Evolutionary conservation across 805 yeast genomes (phyloP).

Genomic region (Teunomyces cretensis): DNA sequence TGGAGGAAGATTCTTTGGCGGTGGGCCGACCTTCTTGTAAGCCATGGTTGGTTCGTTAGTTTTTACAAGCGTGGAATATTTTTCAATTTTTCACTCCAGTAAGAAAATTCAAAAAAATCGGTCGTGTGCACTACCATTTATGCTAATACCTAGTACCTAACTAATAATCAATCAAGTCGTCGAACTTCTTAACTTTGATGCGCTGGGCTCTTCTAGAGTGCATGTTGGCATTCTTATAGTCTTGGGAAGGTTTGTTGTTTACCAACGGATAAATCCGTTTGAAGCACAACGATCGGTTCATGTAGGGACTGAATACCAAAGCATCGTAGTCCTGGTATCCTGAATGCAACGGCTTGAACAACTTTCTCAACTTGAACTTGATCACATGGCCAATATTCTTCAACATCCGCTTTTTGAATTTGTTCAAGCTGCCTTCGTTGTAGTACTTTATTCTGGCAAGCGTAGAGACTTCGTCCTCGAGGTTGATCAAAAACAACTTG

Average conservation of each 20-base stretch:
- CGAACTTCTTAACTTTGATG: slow-evolving; percentile 10
- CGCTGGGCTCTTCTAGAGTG: neutral
- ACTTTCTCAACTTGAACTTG: slow-evolving; percentile 25
- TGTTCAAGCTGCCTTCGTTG: slow-evolving; percentile 24
- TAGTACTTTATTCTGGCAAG: slow-evolving; percentile 36
- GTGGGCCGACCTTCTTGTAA: slow-evolving; percentile 42
- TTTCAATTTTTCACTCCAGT: neutral
- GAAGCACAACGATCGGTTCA: slow-evolving; percentile 18
- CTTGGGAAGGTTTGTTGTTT: slow-evolving; percentile 2
- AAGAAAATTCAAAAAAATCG: neutral
- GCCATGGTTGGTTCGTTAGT: slow-evolving; percentile 30
- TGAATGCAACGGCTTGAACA: slow-evolving; percentile 14
- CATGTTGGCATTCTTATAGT: slow-evolving; percentile 3
- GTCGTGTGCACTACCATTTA: slow-evolving; percentile 7
- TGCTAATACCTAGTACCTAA: neutral
- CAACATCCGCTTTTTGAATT: slow-evolving; percentile 27
- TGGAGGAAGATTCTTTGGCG: slow-evolving; percentile 56
- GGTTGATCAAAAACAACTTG: slow-evolving; percentile 36
- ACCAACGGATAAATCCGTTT: slow-evolving; percentile 35
- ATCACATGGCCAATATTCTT: slow-evolving; percentile 28
- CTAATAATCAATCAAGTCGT: slow-evolving; percentile 7
- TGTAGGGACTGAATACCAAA: slow-evolving; percentile 24
- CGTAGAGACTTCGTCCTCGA: slow-evolving; percentile 38
- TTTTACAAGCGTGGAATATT: neutral
- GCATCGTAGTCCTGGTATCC: slow-evolving; percentile 21